phyloP scores from a whole-genome alignment of 2,329 filamentous ascomycete genomes.

The Epichloe coenophiala region DNA sequence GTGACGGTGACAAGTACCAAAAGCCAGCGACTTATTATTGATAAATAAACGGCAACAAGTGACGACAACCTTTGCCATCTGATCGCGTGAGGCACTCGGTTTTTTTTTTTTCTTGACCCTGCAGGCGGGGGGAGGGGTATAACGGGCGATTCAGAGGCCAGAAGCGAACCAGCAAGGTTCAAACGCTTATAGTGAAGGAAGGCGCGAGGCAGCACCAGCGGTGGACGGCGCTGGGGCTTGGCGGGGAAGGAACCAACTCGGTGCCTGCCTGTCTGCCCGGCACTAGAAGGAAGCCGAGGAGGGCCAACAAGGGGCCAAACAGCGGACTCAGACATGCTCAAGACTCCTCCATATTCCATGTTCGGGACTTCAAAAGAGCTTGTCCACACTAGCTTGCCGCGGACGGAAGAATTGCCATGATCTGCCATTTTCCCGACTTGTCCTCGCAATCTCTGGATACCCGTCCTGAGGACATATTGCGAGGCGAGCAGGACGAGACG shows the following conservation, averaged over 20 bases:
- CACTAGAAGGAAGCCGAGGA: neutral
- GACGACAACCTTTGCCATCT: neutral
- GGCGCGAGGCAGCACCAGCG: neutral
- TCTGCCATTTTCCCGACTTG: too few species aligned
- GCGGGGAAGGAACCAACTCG: neutral
- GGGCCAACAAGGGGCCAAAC: too few species aligned
- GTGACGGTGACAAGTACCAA: neutral
- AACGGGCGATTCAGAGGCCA: neutral
- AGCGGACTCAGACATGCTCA: too few species aligned
- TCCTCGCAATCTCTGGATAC: too few species aligned
- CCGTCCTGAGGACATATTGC: too few species aligned
- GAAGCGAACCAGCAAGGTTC: neutral
- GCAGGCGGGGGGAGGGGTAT: neutral
- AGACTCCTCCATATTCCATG: too few species aligned
- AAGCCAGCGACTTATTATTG: neutral
- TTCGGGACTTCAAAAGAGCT: neutral
- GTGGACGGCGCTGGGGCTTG: neutral
- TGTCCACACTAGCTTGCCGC: too few species aligned
- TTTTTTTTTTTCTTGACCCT: neutral
- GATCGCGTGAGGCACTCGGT: conserved; percentile 7
- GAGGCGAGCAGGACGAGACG: too few species aligned
- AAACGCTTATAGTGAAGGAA: neutral
- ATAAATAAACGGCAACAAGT: neutral
- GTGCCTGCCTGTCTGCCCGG: neutral
- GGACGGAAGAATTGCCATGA: too few species aligned